Percentiles rank a stretch among this genome's conserved stretches.
Conservation (phyloP, 2,329 filamentous ascomycete species). For the Fusarium gaditjirri region DNA sequence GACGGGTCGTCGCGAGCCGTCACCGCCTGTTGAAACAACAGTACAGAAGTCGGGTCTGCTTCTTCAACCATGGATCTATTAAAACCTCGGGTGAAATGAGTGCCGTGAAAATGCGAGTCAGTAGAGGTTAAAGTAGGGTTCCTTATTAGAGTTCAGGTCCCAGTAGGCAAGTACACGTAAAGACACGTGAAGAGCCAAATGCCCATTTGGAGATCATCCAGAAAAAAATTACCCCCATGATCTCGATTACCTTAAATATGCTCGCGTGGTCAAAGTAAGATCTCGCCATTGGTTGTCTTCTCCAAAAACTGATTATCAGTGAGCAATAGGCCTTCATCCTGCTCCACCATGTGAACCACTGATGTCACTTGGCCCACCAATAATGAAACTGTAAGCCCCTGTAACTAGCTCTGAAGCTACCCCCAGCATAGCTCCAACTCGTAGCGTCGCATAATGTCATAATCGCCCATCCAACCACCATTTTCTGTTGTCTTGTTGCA, state of each 20-base stretch:
- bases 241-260: constrained; percentile 20
- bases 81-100: neutral
- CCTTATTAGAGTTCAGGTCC: neutral
- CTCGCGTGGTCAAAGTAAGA: constrained; percentile 25
- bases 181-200: neutral
- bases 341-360: constrained; percentile 17
- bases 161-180: neutral
- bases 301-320: neutral
- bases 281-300: constrained; percentile 24
- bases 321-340: constrained; percentile 19
- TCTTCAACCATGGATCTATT: neutral
- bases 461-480: constrained; percentile 11
- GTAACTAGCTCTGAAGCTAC: constrained; percentile 15
- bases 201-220: neutral
- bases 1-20: constrained; percentile 8
- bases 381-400: constrained; percentile 13
- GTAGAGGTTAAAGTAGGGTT: neutral
- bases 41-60: constrained; percentile 12
- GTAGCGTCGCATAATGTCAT: constrained; percentile 12
- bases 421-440: constrained; percentile 12
- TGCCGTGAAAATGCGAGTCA: neutral
- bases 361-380: constrained; percentile 34
- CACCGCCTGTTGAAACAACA: constrained; percentile 33
- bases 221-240: constrained; percentile 26
- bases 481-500: neutral